Conservation (phyloP, 129 eudicot genomes). For the Helichrysum umbraculigerum region DNA sequence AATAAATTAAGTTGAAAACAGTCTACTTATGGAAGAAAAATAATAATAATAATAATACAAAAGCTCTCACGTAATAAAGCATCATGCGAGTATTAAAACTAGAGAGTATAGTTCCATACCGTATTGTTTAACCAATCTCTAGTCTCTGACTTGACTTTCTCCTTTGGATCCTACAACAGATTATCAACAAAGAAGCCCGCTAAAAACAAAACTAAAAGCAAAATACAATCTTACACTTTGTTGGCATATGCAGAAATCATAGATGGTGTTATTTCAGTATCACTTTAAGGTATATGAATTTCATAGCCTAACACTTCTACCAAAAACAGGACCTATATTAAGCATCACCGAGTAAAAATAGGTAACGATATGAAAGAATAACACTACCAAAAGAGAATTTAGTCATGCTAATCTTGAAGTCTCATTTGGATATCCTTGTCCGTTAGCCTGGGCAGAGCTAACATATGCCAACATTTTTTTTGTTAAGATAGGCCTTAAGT, state of each 20-base stretch:
- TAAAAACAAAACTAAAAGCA: neutral
- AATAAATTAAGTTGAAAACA: neutral
- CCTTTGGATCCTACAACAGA: slow-evolving; percentile 76
- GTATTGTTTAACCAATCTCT: slow-evolving; percentile 88
- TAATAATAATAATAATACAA: neutral
- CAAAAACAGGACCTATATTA: neutral
- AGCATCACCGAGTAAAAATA: neutral
- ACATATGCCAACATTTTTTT: too few species aligned
- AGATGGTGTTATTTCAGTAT: slow-evolving; percentile 4
- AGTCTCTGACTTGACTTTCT: slow-evolving; percentile 81
- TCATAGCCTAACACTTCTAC: too few species aligned
- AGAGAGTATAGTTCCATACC: slow-evolving; percentile 44
- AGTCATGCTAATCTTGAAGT: too few species aligned
- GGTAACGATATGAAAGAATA: neutral
- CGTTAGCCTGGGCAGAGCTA: too few species aligned
- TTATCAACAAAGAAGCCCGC: neutral
- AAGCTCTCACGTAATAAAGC: slow-evolving; percentile 18
- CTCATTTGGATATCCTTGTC: too few species aligned
- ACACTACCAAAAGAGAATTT: too few species aligned
- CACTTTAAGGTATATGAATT: neutral
- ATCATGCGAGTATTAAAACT: neutral
- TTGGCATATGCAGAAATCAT: neutral
- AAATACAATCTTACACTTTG: neutral
- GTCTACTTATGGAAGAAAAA: neutral
- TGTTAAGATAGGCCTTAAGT: too few species aligned